Evolutionary conservation across 139 green algal genomes (phyloP), one percentile per base, ranked within the genome.

Genomic region (Tetraselmis chui): DNA sequence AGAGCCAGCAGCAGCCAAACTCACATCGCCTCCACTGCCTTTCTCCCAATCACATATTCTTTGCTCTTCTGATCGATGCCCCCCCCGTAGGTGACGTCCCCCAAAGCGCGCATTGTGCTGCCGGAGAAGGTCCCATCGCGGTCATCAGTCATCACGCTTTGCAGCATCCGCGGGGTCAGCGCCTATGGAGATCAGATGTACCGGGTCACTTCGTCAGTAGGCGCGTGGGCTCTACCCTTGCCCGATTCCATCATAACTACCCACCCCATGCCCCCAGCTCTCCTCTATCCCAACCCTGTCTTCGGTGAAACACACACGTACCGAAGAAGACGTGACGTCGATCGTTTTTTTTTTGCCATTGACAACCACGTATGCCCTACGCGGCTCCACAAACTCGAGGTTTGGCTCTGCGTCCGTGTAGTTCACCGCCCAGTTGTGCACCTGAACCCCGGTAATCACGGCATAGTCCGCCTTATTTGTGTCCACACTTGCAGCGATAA

Each of bases 391-490:
- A 83, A 93, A 97, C 91, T 97, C 93, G 31, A 97, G 86, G 85
- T 90, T 90, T 58, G 91, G 88, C 67, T 87, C 84, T 67, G 92
- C 89, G 31, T 92, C 79, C 11, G 45, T 67, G 32, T 25, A 67
- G 45, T 67, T 18, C 45, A 67, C 11, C 45, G 86, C 85, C 91
- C 91, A 95, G 87, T 92, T 93, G 89, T 98, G 95, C 86, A 98
- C 93, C 86, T 98, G 94, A 28, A 97, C 87, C 77, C 94, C 94
- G 0, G 94, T 89, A 5, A 97, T 89, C 2, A 95, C 88, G 2
- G 95, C 95, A 79, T 96, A 97, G 89, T 98, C 92, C 29, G 93
- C 92, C 80, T 92, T 93, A 30, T 77, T 81, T 59, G 90, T 82
- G 90, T 97, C 89, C 25, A 97, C 93, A 23, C 91, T 89, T 82